These are phyloP conservation scores for Lepiota brunneoincarnata DNA, from an alignment of 768 basidiomycete species.

Conservation along the genomic window DNA sequence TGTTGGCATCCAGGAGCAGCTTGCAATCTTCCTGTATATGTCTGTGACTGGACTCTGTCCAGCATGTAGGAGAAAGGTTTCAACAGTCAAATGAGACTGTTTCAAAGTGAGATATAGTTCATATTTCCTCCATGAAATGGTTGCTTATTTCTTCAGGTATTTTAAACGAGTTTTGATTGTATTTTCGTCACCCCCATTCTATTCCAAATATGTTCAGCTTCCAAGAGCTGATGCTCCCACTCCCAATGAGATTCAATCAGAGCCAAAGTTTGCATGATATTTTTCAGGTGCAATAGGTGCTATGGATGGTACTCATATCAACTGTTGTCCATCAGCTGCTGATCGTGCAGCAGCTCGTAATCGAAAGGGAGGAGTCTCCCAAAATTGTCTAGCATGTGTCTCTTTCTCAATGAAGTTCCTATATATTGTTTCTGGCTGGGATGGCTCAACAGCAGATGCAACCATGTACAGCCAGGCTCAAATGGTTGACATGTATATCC, in stretches of 20 bases:
- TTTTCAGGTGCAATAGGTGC: conserved; percentile 24
- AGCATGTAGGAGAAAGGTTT: conserved; percentile 5
- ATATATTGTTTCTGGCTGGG: conserved; percentile 38
- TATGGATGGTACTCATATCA: conserved; percentile 32
- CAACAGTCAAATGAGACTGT: conserved; percentile 10
- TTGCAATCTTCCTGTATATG: conserved; percentile 6
- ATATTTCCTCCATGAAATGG: conserved; percentile 21
- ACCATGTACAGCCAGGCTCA: conserved; percentile 29
- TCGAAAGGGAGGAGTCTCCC: conserved; percentile 32
- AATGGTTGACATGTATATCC: conserved; percentile 22
- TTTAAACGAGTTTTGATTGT: not conserved
- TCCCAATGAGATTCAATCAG: conserved; percentile 17
- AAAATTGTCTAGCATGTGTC: conserved; percentile 35
- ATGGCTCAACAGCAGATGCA: conserved; percentile 36
- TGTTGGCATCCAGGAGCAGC: not conserved
- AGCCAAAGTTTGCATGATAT: conserved; percentile 24
- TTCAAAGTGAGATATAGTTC: not conserved
- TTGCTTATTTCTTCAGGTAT: conserved; percentile 34
- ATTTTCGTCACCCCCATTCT: conserved; percentile 6
- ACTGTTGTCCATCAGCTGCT: conserved; percentile 10
- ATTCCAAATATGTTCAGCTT: conserved; percentile 15
- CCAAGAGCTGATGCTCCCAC: conserved; percentile 15
- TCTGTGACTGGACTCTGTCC: conserved; percentile 5
- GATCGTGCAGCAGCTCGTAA: conserved; percentile 20
- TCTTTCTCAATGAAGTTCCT: conserved; percentile 31